Base-by-base conservation (phyloP, 2,329 filamentous ascomycete species). In the Thermothelomyces thermophilus region DNA sequence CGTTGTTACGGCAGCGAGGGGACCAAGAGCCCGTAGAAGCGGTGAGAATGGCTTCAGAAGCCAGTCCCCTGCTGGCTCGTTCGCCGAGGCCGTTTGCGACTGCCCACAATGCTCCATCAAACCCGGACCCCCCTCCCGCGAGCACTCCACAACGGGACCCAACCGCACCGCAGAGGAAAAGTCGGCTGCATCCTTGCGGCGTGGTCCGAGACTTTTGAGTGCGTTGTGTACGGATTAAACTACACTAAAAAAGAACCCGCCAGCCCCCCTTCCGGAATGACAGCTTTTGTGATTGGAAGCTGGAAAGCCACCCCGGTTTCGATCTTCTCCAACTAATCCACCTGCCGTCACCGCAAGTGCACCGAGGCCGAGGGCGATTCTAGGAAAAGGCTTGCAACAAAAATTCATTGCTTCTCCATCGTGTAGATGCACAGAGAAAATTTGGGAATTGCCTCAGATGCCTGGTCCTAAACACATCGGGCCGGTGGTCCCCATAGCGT, bases 41-140 rank as follows among this genome's bases (percentile, higher is more conserved):
- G 45, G 45, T 48, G 44, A 51, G 9, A 39, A 2, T 10, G 20
- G 20, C 31, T 35, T 41, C 5, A 11, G 7, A 39, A 34, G 30
- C 41, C 41, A 45, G 41, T 48, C 45, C n/a, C 41, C 33, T 46
- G 30, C 31, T 28, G 22, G 9, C 24, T n/a, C 17, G 3, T 31
- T 35, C 9, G 4, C 9, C 19, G 16, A 22, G 41, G 8, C 16
- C 41, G 41, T 52, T 48, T 37, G 30, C 41, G 3, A 31, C 35
- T 33, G 48, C 24, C 30, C 40, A 44, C 50, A 24, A 16, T 34
- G 36, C 41, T 48, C 50, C 50, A 46, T 52, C 30, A 28, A 34
- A 4, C 43, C n/a, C n/a, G n/a, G n/a, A n/a, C n/a, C n/a, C n/a
- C 40, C 49, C 44, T 30, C 50, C 14, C 34, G 14, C 9, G 3